Evolutionary conservation across 176 grass and related monocot genomes (phyloP).

Genomic region (Cenchrus fungigraminus): DNA sequence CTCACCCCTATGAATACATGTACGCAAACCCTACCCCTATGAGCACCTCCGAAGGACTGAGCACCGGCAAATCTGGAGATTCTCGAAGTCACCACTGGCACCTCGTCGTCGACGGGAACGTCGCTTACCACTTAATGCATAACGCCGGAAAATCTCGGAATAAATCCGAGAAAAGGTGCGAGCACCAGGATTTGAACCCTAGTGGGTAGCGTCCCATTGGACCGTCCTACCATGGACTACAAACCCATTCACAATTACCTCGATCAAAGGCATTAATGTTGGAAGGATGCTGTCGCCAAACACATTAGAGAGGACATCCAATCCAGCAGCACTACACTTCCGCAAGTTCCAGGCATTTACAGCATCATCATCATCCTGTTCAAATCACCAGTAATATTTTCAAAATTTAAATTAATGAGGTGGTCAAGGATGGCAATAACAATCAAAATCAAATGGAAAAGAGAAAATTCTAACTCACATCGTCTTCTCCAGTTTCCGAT

Average conservation of each 20-base stretch:
- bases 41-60: too few species aligned
- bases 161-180: too few species aligned
- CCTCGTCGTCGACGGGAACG: too few species aligned
- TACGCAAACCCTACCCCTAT: too few species aligned
- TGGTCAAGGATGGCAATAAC: not conserved
- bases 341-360: constrained; percentile 96
- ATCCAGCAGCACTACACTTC: constrained; percentile 91
- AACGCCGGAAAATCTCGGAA: too few species aligned
- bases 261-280: constrained; percentile 95
- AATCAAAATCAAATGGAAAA: constrained; percentile 33
- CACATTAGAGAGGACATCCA: constrained; percentile 97
- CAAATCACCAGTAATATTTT: constrained; percentile 30
- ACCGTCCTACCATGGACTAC: too few species aligned
- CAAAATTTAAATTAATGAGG: not conserved
- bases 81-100: too few species aligned
- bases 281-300: constrained; percentile 90
- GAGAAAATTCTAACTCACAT: constrained; percentile 53
- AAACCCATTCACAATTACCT: constrained; percentile 46
- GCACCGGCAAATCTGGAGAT: too few species aligned
- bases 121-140: too few species aligned
- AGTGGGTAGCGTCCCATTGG: too few species aligned
- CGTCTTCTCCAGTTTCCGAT: constrained; percentile 86
- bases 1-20: too few species aligned
- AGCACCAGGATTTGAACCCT: too few species aligned
- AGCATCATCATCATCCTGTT: constrained; percentile 90